Evolutionary conservation across 345 rosid genomes (phyloP).

Genomic region (Turritis glabra): DNA sequence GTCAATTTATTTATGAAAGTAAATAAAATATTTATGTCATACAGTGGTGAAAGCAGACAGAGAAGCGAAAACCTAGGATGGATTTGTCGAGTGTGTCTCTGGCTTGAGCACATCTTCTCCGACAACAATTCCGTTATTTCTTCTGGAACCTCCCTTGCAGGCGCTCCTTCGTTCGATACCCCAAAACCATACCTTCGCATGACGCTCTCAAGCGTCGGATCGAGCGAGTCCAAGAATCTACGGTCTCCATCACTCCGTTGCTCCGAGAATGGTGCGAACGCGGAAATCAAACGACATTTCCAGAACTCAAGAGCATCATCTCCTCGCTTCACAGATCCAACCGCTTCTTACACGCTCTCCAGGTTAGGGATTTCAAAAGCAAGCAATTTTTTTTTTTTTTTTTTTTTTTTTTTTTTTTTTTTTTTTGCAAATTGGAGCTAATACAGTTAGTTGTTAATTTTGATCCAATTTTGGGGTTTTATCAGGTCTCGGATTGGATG

Average conservation of each 20-base stretch:
- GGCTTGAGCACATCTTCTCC: constrained; percentile 22
- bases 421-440: background rate
- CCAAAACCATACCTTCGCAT: constrained; percentile 20
- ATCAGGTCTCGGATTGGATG: constrained; percentile 55
- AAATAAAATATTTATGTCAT: too few species aligned
- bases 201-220: constrained; percentile 41
- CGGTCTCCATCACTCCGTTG: constrained; percentile 39
- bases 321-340: constrained; percentile 33
- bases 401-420: too few species aligned
- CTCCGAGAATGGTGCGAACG: constrained; percentile 52
- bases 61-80: background rate
- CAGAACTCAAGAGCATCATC: constrained; percentile 39
- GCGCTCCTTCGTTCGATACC: background rate
- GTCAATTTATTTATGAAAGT: too few species aligned
- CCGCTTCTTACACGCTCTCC: constrained; percentile 50
- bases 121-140: background rate
- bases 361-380: too few species aligned
- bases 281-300: constrained; percentile 24
- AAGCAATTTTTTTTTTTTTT: too few species aligned
- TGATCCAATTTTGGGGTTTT: background rate
- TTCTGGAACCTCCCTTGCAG: constrained; percentile 12
- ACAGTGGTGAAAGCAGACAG: background rate
- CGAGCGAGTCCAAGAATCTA: constrained; percentile 29
- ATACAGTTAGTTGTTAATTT: background rate
- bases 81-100: background rate